Evolutionary conservation across 139 green algal genomes (phyloP), one percentile per base, ranked within the genome.

Genomic region (Closterium sp.): DNA sequence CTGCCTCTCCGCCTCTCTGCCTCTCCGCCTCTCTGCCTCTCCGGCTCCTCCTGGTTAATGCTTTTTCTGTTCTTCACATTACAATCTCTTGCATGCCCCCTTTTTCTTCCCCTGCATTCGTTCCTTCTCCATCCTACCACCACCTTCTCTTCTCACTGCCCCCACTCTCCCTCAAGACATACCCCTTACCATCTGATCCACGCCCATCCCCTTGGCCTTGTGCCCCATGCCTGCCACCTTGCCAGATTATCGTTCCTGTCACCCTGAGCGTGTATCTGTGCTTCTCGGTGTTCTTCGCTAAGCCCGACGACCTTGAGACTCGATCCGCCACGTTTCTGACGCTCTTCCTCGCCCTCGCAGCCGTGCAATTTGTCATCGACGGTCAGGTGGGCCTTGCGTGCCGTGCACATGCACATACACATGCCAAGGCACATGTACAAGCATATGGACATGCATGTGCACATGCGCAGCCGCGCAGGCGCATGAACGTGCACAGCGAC

Each of bases 351-450:
- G 85, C 85, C 85, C 85, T 88, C 85, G 23, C 32, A 19, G 85
- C 85, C 23, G 83, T 92, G 36, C 89, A 94, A 76, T 83, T 94
- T 16, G 85, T 88, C 85, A 88, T 88, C 1, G 85, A 36, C 33
- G 30, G 32, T 16, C 85, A 88, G 85, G 85, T 88, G 0, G n/a
- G n/a, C n/a, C 7, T 21, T 86, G 83, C 30, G 6, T 85, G 81
- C 28, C 4, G n/a, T n/a, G n/a, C n/a, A n/a, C n/a, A n/a, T n/a
- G n/a, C n/a, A n/a, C n/a, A n/a, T n/a, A n/a, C n/a, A n/a, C n/a
- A n/a, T n/a, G n/a, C n/a, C n/a, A n/a, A n/a, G n/a, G n/a, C n/a
- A n/a, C n/a, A n/a, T n/a, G n/a, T n/a, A n/a, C n/a, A n/a, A n/a
- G n/a, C n/a, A n/a, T n/a, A n/a, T n/a, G n/a, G n/a, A n/a, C n/a